Conservation (phyloP, 2,329 filamentous ascomycete genomes). For the Cercospora zeae-maydis region DNA sequence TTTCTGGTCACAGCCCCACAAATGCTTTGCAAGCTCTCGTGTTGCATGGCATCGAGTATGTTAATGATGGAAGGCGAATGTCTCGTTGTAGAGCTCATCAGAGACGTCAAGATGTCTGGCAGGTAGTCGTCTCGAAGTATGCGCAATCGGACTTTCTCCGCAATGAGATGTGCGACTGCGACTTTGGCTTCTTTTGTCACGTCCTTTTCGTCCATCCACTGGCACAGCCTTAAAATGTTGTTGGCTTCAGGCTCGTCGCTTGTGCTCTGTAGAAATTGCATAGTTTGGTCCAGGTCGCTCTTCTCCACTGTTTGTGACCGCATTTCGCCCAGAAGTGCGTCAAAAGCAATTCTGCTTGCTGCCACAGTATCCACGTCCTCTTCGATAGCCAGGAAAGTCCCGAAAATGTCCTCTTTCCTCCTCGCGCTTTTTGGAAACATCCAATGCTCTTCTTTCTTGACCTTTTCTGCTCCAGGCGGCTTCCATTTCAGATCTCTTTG, state of each 20-base stretch:
- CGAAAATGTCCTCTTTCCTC: conserved; percentile 15
- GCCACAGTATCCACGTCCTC: conserved; percentile 13
- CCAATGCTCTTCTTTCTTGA: conserved; percentile 18
- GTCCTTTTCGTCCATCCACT: conserved; percentile 22
- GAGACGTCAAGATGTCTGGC: conserved; percentile 1
- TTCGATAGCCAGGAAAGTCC: conserved; percentile 13
- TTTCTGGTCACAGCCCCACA: not conserved
- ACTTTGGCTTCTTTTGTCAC: not conserved
- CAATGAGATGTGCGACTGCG: conserved; percentile 10
- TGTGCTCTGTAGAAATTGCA: conserved; percentile 26
- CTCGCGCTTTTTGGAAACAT: conserved; percentile 15
- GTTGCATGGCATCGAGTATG: conserved; percentile 18
- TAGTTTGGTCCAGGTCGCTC: conserved; percentile 11
- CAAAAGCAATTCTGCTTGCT: conserved; percentile 25
- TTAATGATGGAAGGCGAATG: not conserved
- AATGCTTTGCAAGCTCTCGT: not conserved
- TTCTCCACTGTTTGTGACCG: not conserved
- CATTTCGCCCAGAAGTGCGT: conserved; percentile 19
- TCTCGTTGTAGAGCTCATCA: not conserved
- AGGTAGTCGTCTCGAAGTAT: conserved; percentile 17
- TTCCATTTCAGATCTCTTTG: conserved; percentile 29
- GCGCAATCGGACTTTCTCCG: conserved; percentile 24
- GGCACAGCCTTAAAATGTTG: conserved; percentile 21
- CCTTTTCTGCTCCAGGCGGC: conserved; percentile 22
- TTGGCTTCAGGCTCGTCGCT: conserved; percentile 26